These are phyloP conservation scores for Coccomyxa sp. DNA, from an alignment of 139 green algal genomes.

Conservation along the genomic window DNA sequence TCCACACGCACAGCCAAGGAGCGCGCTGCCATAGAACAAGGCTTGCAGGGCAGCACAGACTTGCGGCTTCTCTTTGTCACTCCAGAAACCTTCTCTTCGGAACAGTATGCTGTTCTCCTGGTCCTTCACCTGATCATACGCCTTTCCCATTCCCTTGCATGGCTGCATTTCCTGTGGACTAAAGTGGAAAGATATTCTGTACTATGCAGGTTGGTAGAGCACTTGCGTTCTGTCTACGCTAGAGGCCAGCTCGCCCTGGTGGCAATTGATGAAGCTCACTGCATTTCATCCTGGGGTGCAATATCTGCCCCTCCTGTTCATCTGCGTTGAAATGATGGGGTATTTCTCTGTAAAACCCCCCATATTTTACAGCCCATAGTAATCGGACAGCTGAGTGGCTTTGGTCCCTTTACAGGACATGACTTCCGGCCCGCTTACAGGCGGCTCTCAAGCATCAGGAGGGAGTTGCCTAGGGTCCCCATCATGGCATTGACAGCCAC, in stretches of 20 bases:
- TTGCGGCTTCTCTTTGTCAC: neutral
- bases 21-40: neutral
- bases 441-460: conserved; percentile 29
- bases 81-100: neutral
- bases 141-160: neutral
- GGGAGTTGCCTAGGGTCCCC: conserved; percentile 36
- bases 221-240: neutral
- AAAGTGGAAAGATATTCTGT: neutral
- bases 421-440: conserved; percentile 61
- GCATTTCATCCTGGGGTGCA: neutral
- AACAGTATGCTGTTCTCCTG: neutral
- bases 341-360: no score
- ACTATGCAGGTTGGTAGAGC: neutral
- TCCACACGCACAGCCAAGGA: neutral
- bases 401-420: conserved; percentile 23
- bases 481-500: conserved; percentile 62
- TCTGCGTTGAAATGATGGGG: no score
- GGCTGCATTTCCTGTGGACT: neutral
- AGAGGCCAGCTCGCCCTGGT: neutral
- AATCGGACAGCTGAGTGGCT: no score
- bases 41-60: neutral
- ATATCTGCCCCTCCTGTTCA: no score
- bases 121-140: neutral
- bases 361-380: no score
- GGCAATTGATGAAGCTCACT: neutral